Conservation (phyloP, 2,329 filamentous ascomycete genomes). For the Xylogone sp. region DNA sequence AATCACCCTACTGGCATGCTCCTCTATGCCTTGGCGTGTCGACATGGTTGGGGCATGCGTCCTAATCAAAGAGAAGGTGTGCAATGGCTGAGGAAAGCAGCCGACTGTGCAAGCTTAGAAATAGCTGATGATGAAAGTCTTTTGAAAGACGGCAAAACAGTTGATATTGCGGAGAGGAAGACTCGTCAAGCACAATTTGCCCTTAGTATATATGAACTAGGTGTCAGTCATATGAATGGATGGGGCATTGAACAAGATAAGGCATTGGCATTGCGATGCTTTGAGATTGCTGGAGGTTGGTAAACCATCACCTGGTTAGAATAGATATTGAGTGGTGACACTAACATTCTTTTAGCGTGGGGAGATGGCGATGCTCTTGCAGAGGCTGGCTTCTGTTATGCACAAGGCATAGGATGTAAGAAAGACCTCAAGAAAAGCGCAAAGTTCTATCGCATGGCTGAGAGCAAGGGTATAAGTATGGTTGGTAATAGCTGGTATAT, state of each 20-base stretch:
- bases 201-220: slow-evolving; percentile 91
- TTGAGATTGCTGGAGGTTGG: slow-evolving; percentile 88
- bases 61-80: slow-evolving; percentile 87
- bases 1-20: slow-evolving; percentile 93
- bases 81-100: slow-evolving; percentile 86
- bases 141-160: slow-evolving; percentile 56
- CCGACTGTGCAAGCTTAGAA: slow-evolving; percentile 77
- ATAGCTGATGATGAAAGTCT: slow-evolving; percentile 77
- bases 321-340: slow-evolving; percentile 13
- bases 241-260: slow-evolving; percentile 97
- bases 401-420: slow-evolving; percentile 87
- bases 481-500: slow-evolving; percentile 96
- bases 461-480: slow-evolving; percentile 94
- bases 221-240: slow-evolving; percentile 95
- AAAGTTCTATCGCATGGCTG: slow-evolving; percentile 83
- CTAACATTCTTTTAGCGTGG: slow-evolving; percentile 57
- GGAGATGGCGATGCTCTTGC: slow-evolving; percentile 91
- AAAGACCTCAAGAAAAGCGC: slow-evolving; percentile 95
- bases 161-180: slow-evolving; percentile 68
- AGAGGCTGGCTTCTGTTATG: slow-evolving; percentile 95
- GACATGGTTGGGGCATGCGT: slow-evolving; percentile 97
- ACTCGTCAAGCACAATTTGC: slow-evolving; percentile 91
- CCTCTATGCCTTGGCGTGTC: slow-evolving; percentile 87
- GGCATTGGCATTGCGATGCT: slow-evolving; percentile 80
- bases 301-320: slow-evolving; percentile 15